phyloP scores from a whole-genome alignment of 192 early-diverging fungal species.

The Diversispora eburnea region DNA sequence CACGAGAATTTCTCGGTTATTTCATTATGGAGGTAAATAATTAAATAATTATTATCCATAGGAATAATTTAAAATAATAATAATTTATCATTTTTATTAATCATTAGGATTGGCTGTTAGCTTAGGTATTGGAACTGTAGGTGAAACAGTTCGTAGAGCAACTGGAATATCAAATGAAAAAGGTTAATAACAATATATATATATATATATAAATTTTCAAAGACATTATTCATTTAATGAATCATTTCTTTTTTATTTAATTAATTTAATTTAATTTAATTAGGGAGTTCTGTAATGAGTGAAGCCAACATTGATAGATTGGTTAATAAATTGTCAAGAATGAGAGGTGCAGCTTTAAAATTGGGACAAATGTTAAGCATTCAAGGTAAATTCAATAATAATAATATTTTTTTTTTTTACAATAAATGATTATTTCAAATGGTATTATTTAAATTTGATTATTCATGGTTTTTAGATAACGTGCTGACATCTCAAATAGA shows the following conservation, averaged over 20 bases:
- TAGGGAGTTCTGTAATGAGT: constrained; percentile 54
- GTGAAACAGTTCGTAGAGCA: constrained; percentile 61
- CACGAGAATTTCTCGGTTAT: constrained; percentile 68
- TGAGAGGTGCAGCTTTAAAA: constrained; percentile 97
- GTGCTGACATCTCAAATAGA: constrained; percentile 78
- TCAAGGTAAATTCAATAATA: constrained; percentile 57
- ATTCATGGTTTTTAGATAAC: constrained; percentile 43
- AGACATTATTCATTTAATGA: not conserved
- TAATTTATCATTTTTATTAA: constrained; percentile 12
- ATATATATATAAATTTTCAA: not conserved
- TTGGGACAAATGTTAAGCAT: constrained; percentile 98
- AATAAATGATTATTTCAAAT: constrained; percentile 3
- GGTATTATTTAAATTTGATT: too few species aligned
- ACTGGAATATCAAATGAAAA: constrained; percentile 44
- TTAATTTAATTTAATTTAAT: constrained; percentile 31
- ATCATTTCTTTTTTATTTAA: not conserved
- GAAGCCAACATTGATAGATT: constrained; percentile 81
- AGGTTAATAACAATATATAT: not conserved
- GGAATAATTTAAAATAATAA: not conserved
- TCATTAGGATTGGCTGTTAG: constrained; percentile 56
- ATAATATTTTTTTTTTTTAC: not conserved
- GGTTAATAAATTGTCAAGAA: constrained; percentile 77
- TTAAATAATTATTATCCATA: not conserved
- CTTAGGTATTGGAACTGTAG: constrained; percentile 66
- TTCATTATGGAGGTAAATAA: constrained; percentile 70